Base-by-base conservation (phyloP, 306 rosid genomes). In the Senna tora region DNA sequence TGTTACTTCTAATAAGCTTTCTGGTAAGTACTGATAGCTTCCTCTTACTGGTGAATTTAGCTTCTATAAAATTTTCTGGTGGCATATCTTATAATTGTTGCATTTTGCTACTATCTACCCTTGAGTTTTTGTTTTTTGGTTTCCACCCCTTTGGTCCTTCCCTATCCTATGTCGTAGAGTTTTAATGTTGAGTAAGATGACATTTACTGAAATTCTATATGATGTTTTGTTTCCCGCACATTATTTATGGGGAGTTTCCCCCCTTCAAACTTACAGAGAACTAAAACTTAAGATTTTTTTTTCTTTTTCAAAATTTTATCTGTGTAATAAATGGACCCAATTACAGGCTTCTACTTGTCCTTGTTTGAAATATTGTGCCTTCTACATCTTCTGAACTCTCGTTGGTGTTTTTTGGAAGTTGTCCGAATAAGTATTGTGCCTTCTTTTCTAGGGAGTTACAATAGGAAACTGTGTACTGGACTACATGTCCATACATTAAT, bases 11-110 rank as follows among this genome's bases (percentile, higher is more conserved):
- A 86, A 85, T 75, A 87, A 84, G 79, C 77, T 69, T 77, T 73
- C 88, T 65, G 89, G 98, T 93, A 73, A 81, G 98, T 75, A 52
- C 66, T 47, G 43, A 14, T 55, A 54, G 53, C 65, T 76, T 55
- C 47, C 21, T 22, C 51, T 4, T 75, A 17, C 22, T 12, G 59
- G 33, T 21, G 21, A 12, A 6, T 20, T 22, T 28, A 16, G 64
- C 33, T 64, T 28, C 15, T 61, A 33, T 64, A 63, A 62, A 8
- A 30, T 19, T 65, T 43, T 20, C 13, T 66, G 33, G 22, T 13
- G 13, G 36, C 4, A 5, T 67, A 68, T 77, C 56, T 47, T 63
- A 46, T 68, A 15, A 11, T 60, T 47, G 46, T 13, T 57, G 36
- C 21, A 34, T 65, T 36, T 55, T 19, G 33, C 14, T 28, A 43